phyloP scores from a whole-genome alignment of 345 rosid species.

The Brassica cretica region DNA sequence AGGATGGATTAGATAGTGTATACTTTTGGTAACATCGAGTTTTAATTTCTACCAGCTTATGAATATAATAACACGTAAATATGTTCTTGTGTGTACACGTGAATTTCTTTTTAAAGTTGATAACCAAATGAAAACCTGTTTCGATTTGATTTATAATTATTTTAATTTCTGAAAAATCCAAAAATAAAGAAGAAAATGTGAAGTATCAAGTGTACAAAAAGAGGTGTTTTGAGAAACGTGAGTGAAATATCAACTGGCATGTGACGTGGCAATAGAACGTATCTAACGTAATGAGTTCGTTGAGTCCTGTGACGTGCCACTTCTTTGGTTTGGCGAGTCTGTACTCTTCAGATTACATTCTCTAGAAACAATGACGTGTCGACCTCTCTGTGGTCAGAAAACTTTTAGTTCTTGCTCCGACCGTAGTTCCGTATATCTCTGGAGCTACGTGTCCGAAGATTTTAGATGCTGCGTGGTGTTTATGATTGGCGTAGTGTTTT shows the following conservation, averaged over 20 bases:
- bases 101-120: constrained; percentile 33
- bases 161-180: neutral
- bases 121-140: constrained; percentile 35
- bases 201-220: constrained; percentile 2
- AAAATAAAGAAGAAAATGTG: neutral
- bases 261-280: constrained; percentile 36
- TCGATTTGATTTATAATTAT: constrained; percentile 19
- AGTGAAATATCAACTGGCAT: constrained; percentile 22
- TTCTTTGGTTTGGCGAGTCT: constrained; percentile 16
- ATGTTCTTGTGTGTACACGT: constrained; percentile 37
- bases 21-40: constrained; percentile 41
- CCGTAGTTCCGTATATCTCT: constrained; percentile 32
- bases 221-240: constrained; percentile 28
- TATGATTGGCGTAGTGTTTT: constrained; percentile 4
- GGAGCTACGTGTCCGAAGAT: constrained; percentile 28
- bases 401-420: constrained; percentile 29
- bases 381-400: neutral
- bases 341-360: constrained; percentile 26
- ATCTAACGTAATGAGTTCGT: constrained; percentile 36
- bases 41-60: constrained; percentile 33
- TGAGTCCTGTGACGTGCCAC: constrained; percentile 26
- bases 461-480: constrained; percentile 21
- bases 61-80: constrained; percentile 25
- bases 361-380: constrained; percentile 36
- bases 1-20: constrained; percentile 39